Evolutionary conservation across 1,284 basidiomycete genomes (phyloP).

Genomic region (Paramarasmius palmivorus): DNA sequence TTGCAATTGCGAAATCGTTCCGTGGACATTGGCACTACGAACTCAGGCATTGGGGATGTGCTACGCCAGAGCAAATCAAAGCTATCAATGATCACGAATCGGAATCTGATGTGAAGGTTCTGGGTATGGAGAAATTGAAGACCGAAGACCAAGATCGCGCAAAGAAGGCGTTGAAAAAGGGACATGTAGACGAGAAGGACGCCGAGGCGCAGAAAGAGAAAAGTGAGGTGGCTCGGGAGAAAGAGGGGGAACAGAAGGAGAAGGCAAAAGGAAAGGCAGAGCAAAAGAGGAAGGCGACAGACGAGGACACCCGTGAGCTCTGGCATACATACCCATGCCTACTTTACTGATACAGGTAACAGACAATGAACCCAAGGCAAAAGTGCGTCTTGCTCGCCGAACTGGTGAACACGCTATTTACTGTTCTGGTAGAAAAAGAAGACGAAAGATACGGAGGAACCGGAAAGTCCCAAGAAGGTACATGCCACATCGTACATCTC

Average conservation of each 20-base stretch:
- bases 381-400: too few relatives aligned
- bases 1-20: too few relatives aligned
- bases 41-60: too few relatives aligned
- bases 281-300: not conserved
- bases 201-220: not conserved
- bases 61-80: too few relatives aligned
- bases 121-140: not conserved
- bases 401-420: too few relatives aligned
- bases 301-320: not conserved
- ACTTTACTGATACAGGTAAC: not conserved
- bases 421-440: too few relatives aligned
- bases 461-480: too few relatives aligned
- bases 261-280: not conserved
- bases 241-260: not conserved
- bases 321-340: not conserved
- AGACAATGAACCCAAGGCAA: too few relatives aligned
- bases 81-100: too few relatives aligned
- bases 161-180: not conserved
- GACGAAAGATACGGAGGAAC: too few relatives aligned
- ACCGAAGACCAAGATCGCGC: not conserved
- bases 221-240: not conserved
- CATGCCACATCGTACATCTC: too few relatives aligned
- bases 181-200: not conserved
- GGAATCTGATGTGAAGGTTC: not conserved
- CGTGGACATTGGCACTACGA: too few relatives aligned